Evolutionary conservation across 345 rosid genomes (phyloP).

Genomic region (Eucalyptus coolabah): DNA sequence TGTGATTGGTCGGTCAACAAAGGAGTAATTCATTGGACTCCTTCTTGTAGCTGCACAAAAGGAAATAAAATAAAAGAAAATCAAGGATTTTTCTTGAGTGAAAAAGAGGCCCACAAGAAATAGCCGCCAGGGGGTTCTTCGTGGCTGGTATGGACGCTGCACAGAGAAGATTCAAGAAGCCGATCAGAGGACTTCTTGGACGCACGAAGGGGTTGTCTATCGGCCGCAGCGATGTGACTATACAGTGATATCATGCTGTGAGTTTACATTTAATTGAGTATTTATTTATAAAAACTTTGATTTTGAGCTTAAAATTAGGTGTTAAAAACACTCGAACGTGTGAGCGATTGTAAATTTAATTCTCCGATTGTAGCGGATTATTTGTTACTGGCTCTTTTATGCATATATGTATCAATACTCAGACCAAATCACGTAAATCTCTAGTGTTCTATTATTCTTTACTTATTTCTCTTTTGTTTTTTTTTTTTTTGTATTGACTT

Average conservation of each 20-base stretch:
- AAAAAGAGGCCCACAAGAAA: too few relatives aligned
- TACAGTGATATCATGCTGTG: rapidly evolving
- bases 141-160: too few relatives aligned
- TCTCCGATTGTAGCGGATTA: rapidly evolving
- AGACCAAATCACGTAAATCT: rapidly evolving
- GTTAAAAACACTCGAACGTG: rapidly evolving
- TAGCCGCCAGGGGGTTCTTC: too few relatives aligned
- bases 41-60: too few relatives aligned
- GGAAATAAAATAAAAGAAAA: too few relatives aligned
- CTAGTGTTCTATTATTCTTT: rapidly evolving
- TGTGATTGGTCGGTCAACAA: too few relatives aligned
- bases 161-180: too few relatives aligned
- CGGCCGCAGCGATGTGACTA: rapidly evolving
- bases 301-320: rapidly evolving
- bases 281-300: rapidly evolving
- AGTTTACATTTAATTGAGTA: too few relatives aligned
- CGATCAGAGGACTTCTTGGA: neutral
- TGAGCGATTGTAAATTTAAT: rapidly evolving
- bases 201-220: neutral
- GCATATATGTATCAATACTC: rapidly evolving
- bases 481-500: too few relatives aligned
- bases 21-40: too few relatives aligned
- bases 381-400: rapidly evolving
- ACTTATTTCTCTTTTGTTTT: too few relatives aligned
- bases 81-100: too few relatives aligned